Conservation (phyloP, 345 rosid species). For the Balakata baccata region DNA sequence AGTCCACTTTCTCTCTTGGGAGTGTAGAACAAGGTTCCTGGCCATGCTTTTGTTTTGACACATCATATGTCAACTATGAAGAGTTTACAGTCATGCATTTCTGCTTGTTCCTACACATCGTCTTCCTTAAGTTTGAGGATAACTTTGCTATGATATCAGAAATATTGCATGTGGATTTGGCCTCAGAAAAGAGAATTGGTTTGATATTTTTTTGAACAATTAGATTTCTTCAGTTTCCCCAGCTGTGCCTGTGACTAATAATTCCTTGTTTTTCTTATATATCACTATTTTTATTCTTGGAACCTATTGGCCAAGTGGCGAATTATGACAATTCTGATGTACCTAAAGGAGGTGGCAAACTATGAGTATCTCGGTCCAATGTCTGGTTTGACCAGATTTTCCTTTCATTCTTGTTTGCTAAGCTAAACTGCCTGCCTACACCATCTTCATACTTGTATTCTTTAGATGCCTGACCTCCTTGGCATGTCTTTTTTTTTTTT, state of each 20-base stretch:
- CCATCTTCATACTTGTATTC: neutral
- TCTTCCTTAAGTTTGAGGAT: neutral
- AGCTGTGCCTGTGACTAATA: neutral
- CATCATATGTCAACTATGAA: neutral
- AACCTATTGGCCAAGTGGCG: neutral
- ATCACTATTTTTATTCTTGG: neutral
- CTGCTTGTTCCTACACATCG: neutral
- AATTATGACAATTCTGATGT: too few species aligned
- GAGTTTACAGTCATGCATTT: neutral
- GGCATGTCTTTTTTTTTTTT: neutral
- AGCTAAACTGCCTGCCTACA: neutral
- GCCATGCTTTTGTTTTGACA: neutral
- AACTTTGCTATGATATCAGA: neutral
- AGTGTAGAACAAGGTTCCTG: neutral
- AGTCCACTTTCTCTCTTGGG: neutral
- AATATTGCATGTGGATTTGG: neutral
- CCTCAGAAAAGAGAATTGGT: neutral
- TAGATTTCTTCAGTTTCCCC: neutral
- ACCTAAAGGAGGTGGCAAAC: neutral
- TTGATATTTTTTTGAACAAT: neutral
- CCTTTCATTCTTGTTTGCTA: neutral
- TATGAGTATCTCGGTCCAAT: neutral
- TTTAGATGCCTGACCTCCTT: neutral
- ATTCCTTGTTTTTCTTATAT: neutral
- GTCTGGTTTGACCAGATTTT: neutral